phyloP scores from a whole-genome alignment of 2,329 filamentous ascomycete species.

The Mycocentrospora acerina region DNA sequence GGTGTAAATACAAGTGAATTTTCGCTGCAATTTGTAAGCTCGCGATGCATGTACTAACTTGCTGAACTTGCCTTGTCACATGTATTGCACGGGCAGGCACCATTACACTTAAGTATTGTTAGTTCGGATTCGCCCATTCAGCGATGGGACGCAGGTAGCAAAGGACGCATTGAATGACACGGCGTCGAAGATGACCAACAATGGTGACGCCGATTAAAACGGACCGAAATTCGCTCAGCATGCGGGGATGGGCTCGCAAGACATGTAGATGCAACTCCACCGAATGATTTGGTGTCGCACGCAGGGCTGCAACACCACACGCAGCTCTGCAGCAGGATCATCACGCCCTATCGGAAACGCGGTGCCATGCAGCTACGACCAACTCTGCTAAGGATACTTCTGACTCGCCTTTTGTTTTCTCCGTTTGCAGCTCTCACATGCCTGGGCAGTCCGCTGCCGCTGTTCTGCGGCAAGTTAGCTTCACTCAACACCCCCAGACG shows the following conservation, averaged over 20 bases:
- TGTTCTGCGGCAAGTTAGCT: constrained; percentile 58
- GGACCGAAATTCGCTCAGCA: no score
- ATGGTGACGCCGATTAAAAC: no score
- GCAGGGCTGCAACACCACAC: no score
- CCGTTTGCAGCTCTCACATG: constrained; percentile 65
- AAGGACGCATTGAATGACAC: background rate
- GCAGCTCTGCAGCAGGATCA: no score
- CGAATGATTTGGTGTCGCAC: no score
- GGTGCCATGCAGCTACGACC: constrained; percentile 1
- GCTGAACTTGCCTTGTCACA: constrained; percentile 54
- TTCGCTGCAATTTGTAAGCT: constrained; percentile 37
- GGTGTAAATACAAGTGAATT: constrained; percentile 43
- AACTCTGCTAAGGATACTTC: constrained; percentile 1
- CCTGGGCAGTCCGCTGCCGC: constrained; percentile 63
- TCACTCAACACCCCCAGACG: constrained; percentile 6
- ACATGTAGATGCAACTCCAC: no score
- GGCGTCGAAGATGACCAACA: background rate
- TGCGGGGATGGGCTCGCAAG: no score
- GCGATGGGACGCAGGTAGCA: background rate
- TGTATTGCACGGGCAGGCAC: constrained; percentile 58
- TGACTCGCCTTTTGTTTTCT: constrained; percentile 66
- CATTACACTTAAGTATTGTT: constrained; percentile 56
- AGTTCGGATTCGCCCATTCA: constrained; percentile 8
- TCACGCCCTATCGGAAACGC: no score
- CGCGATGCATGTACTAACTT: background rate